Evolutionary conservation across 2,329 filamentous ascomycete genomes (phyloP).

Genomic region (Elsinoe perseae): DNA sequence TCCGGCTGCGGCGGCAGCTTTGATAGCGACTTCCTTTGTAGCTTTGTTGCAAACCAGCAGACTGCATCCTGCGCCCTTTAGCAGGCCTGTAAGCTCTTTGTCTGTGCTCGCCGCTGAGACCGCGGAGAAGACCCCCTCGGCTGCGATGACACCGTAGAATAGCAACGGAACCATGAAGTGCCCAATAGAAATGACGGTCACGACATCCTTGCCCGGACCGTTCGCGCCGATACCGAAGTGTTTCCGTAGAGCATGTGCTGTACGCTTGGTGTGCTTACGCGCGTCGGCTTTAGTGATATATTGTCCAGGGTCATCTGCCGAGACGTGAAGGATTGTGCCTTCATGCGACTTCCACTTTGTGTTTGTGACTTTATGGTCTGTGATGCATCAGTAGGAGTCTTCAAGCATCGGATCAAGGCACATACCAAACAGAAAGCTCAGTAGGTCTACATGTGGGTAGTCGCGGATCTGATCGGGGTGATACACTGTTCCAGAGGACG

Average conservation of each 20-base stretch:
- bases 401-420: too few species aligned
- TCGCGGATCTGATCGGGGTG: not conserved
- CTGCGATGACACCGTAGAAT: slow-evolving; percentile 51
- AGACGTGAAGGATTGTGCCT: slow-evolving; percentile 48
- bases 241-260: slow-evolving; percentile 50
- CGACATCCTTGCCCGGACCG: slow-evolving; percentile 46
- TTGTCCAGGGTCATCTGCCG: slow-evolving; percentile 49
- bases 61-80: slow-evolving; percentile 36
- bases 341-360: slow-evolving; percentile 33
- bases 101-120: slow-evolving; percentile 46
- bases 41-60: slow-evolving; percentile 43
- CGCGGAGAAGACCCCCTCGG: slow-evolving; percentile 52
- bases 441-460: slow-evolving; percentile 5
- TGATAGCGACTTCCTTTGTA: slow-evolving; percentile 40
- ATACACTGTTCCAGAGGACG: slow-evolving; percentile 7
- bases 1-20: slow-evolving; percentile 44
- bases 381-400: not conserved
- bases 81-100: slow-evolving; percentile 44
- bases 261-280: slow-evolving; percentile 43
- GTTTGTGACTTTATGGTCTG: slow-evolving; percentile 3
- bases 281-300: slow-evolving; percentile 47
- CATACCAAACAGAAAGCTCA: slow-evolving; percentile 1
- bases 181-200: slow-evolving; percentile 50
- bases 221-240: slow-evolving; percentile 45
- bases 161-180: slow-evolving; percentile 48